These are phyloP conservation scores for Inga oerstediana DNA, from an alignment of 306 rosid genomes.

Conservation along the genomic window DNA sequence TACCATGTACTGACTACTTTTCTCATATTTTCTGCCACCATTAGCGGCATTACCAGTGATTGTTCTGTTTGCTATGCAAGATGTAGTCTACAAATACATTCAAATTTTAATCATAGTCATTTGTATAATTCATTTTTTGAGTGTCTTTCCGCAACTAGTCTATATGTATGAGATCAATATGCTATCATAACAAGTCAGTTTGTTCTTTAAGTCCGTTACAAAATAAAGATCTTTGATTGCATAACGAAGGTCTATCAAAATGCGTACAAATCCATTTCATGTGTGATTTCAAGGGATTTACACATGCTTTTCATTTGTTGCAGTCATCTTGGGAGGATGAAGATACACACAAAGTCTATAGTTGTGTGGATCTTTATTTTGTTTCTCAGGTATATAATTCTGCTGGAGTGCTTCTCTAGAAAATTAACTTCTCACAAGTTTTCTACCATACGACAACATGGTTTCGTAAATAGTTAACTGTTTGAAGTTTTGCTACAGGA, in stretches of 20 bases:
- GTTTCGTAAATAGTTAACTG: constrained; percentile 26
- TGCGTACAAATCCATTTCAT: neutral
- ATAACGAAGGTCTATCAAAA: neutral
- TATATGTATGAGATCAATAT: neutral
- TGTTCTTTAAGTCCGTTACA: neutral
- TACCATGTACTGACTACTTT: neutral
- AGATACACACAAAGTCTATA: constrained; percentile 62
- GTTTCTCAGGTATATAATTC: constrained; percentile 75
- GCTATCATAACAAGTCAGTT: constrained; percentile 17
- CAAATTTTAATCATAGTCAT: neutral
- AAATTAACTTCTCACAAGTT: neutral
- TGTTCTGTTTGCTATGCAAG: neutral
- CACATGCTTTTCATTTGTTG: constrained; percentile 42
- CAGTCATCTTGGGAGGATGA: constrained; percentile 91
- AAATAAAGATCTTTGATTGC: neutral
- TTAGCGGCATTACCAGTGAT: neutral
- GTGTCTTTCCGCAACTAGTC: neutral
- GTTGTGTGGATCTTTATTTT: constrained; percentile 88
- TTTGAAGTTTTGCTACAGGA: constrained; percentile 65
- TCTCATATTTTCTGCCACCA: constrained; percentile 13
- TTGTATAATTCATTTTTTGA: constrained; percentile 2
- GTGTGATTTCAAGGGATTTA: constrained; percentile 25
- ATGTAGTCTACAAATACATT: neutral
- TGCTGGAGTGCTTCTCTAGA: neutral
- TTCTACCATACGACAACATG: constrained; percentile 3